Conservation (phyloP, 306 rosid genomes). For the Prunus dulcis region DNA sequence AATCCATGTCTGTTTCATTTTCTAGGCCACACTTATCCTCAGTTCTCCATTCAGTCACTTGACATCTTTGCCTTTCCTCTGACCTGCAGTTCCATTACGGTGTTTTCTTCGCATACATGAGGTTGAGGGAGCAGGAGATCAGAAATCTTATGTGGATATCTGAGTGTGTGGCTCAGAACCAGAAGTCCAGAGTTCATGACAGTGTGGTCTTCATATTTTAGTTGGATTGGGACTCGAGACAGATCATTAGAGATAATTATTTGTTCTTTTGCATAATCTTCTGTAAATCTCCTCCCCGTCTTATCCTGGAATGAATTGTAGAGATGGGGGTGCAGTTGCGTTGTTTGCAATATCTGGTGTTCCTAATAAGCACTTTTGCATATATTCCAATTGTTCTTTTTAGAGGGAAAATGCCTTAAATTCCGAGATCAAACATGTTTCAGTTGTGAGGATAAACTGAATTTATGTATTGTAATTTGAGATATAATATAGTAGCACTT, state of each 20-base stretch:
- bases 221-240: slow-evolving; percentile 14
- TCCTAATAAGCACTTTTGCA: slow-evolving; percentile 22
- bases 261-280: slow-evolving; percentile 33
- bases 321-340: slow-evolving; percentile 25
- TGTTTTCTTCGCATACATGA: slow-evolving; percentile 95
- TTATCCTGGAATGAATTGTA: slow-evolving; percentile 19
- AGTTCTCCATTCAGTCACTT: neutral
- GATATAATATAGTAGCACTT: neutral
- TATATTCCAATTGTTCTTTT: neutral
- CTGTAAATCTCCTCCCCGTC: slow-evolving; percentile 37
- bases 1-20: neutral
- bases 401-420: slow-evolving; percentile 11
- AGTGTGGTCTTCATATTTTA: slow-evolving; percentile 96
- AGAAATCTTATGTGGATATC: slow-evolving; percentile 97
- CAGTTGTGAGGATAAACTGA: slow-evolving; percentile 15
- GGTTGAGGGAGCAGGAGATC: slow-evolving; percentile 97
- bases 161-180: slow-evolving; percentile 97
- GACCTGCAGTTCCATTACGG: slow-evolving; percentile 86
- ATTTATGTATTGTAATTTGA: slow-evolving; percentile 1
- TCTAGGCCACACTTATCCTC: neutral
- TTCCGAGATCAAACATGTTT: neutral
- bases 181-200: slow-evolving; percentile 94
- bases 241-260: slow-evolving; percentile 11
- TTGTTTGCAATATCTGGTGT: slow-evolving; percentile 32
- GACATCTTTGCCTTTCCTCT: slow-evolving; percentile 9